Evolutionary conservation across 2,329 filamentous ascomycete genomes (phyloP).

Genomic region (Penicillium digitatum): DNA sequence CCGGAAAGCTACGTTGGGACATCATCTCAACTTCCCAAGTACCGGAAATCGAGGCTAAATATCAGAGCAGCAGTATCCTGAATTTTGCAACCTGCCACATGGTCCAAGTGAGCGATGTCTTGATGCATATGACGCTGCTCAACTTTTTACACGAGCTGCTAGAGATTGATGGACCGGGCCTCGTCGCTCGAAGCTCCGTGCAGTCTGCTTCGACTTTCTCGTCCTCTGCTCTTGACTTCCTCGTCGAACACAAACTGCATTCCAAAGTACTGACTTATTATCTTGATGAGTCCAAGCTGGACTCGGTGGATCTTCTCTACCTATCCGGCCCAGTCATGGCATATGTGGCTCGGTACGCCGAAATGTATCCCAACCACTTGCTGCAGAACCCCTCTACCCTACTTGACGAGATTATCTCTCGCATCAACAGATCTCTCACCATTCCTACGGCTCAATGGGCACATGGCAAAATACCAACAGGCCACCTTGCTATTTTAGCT

Average conservation of each 20-base stretch:
- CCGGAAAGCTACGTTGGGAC: constrained; percentile 54
- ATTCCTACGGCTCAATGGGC: constrained; percentile 50
- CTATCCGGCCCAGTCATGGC: constrained; percentile 53
- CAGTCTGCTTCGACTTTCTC: constrained; percentile 39
- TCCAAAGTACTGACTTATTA: constrained; percentile 49
- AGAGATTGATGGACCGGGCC: constrained; percentile 39
- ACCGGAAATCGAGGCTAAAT: constrained; percentile 49
- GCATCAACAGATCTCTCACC: constrained; percentile 46
- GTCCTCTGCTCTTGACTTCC: constrained; percentile 49
- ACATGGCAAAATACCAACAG: constrained; percentile 51
- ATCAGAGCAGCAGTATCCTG: constrained; percentile 45
- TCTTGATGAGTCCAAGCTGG: constrained; percentile 48
- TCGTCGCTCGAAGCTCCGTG: constrained; percentile 29
- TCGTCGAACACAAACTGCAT: constrained; percentile 51
- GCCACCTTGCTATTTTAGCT: constrained; percentile 56
- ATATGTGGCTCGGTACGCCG: constrained; percentile 56
- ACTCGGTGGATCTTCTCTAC: constrained; percentile 52
- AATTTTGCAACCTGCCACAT: constrained; percentile 55
- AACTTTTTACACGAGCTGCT: constrained; percentile 57
- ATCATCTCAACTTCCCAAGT: constrained; percentile 51
- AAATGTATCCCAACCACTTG: constrained; percentile 54
- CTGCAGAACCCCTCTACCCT: constrained; percentile 42
- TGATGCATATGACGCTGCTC: constrained; percentile 58
- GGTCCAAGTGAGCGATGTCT: constrained; percentile 55
- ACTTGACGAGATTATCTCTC: constrained; percentile 46